Base-by-base conservation (phyloP, 2,329 filamentous ascomycete genomes). In the Curvularia hawaiiensis region DNA sequence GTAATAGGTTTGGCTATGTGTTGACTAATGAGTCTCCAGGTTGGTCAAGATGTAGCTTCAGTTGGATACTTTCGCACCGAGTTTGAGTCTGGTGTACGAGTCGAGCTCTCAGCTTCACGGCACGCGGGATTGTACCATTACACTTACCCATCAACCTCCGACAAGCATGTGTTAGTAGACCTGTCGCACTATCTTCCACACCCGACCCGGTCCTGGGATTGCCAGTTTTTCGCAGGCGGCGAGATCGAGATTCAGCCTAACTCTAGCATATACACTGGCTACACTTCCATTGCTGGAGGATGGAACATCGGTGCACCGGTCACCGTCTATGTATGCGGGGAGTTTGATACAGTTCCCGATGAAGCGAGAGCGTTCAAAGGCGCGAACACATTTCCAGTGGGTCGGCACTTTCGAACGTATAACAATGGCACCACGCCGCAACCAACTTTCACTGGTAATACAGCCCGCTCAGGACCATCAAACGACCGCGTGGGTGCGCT, bases 401-500 rank as follows among this genome's bases (percentile, higher is more conserved):
- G 73, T 40, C 68, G 74, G 1, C 69, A 75, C 45, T 76, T 71
- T 39, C 62, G 74, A 2, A 66, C 60, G 8, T 74, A 71, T 26
- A 59, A 71, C 31, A 75, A 75, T 50, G 67, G 39, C 5, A 73
- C 67, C 6, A 68, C 61, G 10, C 73, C 73, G 10, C 47, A 64
- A 9, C 73, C 73, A 4, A 73, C 67, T 2, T 76, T 64, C 26
- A 66, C 63, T 1, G 71, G 70, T 4, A 61, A 56, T 1, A 61
- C 46, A 16, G 70, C 73, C 5, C 65, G 67, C 3, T 72, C 73
- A 10, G 73, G 73, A 3, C 71, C 70, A 4, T 39, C 72, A 44
- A 67, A 65, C 28, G 64, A 84, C 58, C 80, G 83, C 10, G 74
- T 85, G 1, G 83, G 83, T 1, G 82, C 81, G 0, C 63, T 85